Evolutionary conservation across 148 eudicot species (phyloP).

Genomic region (Gaultheria prostrata): DNA sequence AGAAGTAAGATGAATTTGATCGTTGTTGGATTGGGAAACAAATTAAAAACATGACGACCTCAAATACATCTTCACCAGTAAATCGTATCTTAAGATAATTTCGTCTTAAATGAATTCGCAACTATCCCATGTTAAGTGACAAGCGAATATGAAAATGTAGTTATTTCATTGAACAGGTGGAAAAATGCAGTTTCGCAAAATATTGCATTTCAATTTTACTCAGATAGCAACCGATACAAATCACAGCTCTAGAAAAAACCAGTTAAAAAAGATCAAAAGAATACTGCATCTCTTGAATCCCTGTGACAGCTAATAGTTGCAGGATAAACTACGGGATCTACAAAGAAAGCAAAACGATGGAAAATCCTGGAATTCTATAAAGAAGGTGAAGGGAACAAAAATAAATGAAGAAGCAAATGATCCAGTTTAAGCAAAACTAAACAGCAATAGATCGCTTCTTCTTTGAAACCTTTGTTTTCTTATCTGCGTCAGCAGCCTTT

Average conservation of each 20-base stretch:
- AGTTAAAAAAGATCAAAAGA: neutral
- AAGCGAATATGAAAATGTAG: neutral
- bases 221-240: neutral
- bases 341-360: neutral
- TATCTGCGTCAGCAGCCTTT: conserved; percentile 59
- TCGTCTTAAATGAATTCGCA: neutral
- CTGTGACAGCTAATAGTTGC: neutral
- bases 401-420: neutral
- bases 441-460: conserved; percentile 35
- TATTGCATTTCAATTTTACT: neutral
- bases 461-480: conserved; percentile 41
- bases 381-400: neutral
- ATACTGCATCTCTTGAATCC: neutral
- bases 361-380: neutral
- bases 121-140: neutral
- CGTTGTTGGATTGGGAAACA: neutral
- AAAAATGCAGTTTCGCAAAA: neutral
- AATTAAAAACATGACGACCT: neutral
- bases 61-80: neutral
- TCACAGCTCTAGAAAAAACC: neutral
- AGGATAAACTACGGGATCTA: neutral
- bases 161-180: neutral
- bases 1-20: too few relatives aligned
- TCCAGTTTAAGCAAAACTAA: conserved; percentile 17
- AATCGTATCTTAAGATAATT: neutral